A percentile compares a stretch with the other conserved stretches of the same genome.
Evolutionary conservation across 768 basidiomycete genomes (phyloP).

Genomic region (Kwoniella dendrophila): DNA sequence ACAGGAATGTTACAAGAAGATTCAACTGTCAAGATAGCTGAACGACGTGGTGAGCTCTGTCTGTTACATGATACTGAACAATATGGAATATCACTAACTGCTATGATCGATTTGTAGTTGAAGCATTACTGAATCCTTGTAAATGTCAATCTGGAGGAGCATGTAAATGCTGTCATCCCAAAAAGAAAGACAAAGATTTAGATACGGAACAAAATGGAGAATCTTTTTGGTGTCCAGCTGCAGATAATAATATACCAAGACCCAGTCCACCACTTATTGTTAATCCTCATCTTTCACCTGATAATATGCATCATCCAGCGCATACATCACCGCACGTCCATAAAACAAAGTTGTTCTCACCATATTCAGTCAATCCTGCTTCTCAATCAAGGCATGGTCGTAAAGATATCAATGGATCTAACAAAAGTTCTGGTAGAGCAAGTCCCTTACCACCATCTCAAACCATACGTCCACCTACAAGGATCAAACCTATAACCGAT

Average conservation of each 20-base stretch:
- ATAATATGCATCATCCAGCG: constrained; percentile 50
- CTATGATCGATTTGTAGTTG: constrained; percentile 12
- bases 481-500: constrained; percentile 37
- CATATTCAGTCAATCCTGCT: constrained; percentile 41
- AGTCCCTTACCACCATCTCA: constrained; percentile 4
- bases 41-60: constrained; percentile 37
- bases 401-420: constrained; percentile 9
- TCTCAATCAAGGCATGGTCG: constrained; percentile 25
- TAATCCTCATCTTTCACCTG: constrained; percentile 31
- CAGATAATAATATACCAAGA: neutral
- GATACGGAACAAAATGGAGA: too few species aligned
- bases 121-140: constrained; percentile 54
- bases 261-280: constrained; percentile 6
- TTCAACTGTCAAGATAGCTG: constrained; percentile 23
- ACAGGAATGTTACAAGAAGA: constrained; percentile 27
- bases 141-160: constrained; percentile 51
- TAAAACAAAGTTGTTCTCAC: constrained; percentile 55
- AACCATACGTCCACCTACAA: constrained; percentile 30
- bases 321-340: constrained; percentile 54
- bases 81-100: neutral
- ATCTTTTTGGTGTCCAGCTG: too few species aligned
- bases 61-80: neutral
- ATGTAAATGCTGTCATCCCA: constrained; percentile 55
- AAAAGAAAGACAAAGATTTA: constrained; percentile 22
- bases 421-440: constrained; percentile 7